Base-by-base conservation (phyloP, 352 stramenopile species). In the Globisporangium canariense region DNA sequence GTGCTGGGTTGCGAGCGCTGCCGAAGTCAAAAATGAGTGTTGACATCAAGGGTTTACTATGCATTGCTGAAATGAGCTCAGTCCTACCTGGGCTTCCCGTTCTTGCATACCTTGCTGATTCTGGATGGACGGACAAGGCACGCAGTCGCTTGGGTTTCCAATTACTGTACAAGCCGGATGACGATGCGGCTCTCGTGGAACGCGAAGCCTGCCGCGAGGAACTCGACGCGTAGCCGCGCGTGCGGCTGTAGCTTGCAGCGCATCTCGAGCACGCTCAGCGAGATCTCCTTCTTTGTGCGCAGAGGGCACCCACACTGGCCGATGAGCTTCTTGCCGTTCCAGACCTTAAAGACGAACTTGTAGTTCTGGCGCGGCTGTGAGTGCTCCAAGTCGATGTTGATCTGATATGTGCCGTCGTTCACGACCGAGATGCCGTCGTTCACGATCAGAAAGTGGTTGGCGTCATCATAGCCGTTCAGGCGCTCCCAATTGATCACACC, bases 171-270 rank as follows among this genome's bases (percentile, higher is more conserved):
- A 10, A 77, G 65, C 36, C 69, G 71, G 20, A 81, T 65, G 45
- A 76, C 73, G 40, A 76, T 47, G 55, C 74, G 71, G 50, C 69
- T 81, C 62, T 77, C 69, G 58, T 81, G 74, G 53, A 81, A 81
- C 28, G 74, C 74, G 13, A 77, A 79, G 10, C 74, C 74, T 3
- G 71, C 69, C 0, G 64, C 74, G 20, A 79, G 46, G 51, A 79
- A 81, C 66, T 81, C 74, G 50, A 81, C 67, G 47, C 74, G 71
- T 53, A 81, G 36, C 30, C 71, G 71, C 55, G 74, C 69, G n/a
- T 77, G 59, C 20, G 66, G 56, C 41, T 65, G 69, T 45, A 81
- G 62, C 20, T 69, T 65, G 36, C 64, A 76, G 50, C 67, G 55
- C 64, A 73, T 43, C 65, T 81, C 74, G n/a, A 75, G 40, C 16